A percentile compares a stretch with the other conserved stretches of the same genome.
Evolutionary conservation across 768 basidiomycete genomes (phyloP).

Genomic region (Suillus ampliporus): DNA sequence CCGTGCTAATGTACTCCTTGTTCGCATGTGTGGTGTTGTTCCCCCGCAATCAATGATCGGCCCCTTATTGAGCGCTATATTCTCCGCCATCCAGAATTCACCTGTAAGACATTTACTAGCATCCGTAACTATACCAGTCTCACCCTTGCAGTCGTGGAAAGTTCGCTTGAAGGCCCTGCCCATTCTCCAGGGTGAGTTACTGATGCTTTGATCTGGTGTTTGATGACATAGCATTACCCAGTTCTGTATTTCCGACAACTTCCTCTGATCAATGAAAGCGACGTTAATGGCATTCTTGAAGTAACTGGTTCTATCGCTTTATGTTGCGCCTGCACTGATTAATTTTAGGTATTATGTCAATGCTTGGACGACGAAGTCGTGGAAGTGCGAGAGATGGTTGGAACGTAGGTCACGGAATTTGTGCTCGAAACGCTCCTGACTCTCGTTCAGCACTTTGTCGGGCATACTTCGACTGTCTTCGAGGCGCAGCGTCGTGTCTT

Average conservation of each 20-base stretch:
- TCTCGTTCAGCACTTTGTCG: conserved; percentile 64
- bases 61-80: conserved; percentile 72
- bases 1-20: conserved; percentile 71
- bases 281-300: conserved; percentile 82
- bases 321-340: conserved; percentile 3
- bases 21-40: conserved; percentile 85
- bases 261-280: conserved; percentile 76
- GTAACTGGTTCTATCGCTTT: conserved; percentile 41
- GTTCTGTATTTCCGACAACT: conserved; percentile 91
- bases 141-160: conserved; percentile 72
- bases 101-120: conserved; percentile 52
- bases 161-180: conserved; percentile 87
- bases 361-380: conserved; percentile 88
- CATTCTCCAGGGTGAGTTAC: conserved; percentile 68
- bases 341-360: conserved; percentile 68
- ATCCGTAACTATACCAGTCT: conserved; percentile 11
- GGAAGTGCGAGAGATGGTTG: conserved; percentile 90
- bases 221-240: conserved; percentile 26
- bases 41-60: conserved; percentile 74
- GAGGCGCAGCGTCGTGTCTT: conserved; percentile 71
- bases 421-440: conserved; percentile 29
- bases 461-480: conserved; percentile 85
- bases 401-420: conserved; percentile 57
- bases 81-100: conserved; percentile 76
- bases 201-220: neutral